phyloP scores from a whole-genome alignment of 441 rosid species.

The Melastoma candidum region DNA sequence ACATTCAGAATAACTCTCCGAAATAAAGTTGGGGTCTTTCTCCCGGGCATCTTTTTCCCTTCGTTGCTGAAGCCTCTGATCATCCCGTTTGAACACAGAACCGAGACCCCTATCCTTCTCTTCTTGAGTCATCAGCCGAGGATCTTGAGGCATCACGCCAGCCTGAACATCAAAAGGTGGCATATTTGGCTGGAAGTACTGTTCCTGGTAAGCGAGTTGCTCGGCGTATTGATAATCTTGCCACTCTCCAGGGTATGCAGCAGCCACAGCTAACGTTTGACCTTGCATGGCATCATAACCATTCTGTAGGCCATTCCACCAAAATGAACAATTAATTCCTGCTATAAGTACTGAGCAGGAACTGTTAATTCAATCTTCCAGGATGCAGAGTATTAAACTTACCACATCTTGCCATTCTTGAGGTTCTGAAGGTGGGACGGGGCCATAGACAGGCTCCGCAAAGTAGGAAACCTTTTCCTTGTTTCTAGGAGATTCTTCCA shows the following conservation, averaged over 20 bases:
- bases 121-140: constrained; percentile 88
- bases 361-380: too few species aligned
- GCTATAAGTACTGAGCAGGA: too few species aligned
- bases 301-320: constrained; percentile 26
- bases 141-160: constrained; percentile 46
- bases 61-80: constrained; percentile 86
- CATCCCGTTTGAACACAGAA: constrained; percentile 95
- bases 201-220: constrained; percentile 72
- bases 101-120: constrained; percentile 97
- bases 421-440: constrained; percentile 60
- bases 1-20: constrained; percentile 96
- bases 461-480: constrained; percentile 69
- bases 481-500: constrained; percentile 94
- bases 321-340: too few species aligned
- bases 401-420: constrained; percentile 82
- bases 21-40: constrained; percentile 87
- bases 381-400: constrained; percentile 16
- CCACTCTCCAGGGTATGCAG: constrained; percentile 83
- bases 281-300: constrained; percentile 69
- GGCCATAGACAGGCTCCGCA: constrained; percentile 68
- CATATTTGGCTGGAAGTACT: constrained; percentile 61
- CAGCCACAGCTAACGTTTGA: constrained; percentile 39
- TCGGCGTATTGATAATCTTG: constrained; percentile 83
- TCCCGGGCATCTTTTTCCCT: constrained; percentile 88
- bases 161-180: constrained; percentile 55